These are phyloP conservation scores for Globisporangium uncinulatum DNA, from an alignment of 352 stramenopile species.

Conservation along the genomic window DNA sequence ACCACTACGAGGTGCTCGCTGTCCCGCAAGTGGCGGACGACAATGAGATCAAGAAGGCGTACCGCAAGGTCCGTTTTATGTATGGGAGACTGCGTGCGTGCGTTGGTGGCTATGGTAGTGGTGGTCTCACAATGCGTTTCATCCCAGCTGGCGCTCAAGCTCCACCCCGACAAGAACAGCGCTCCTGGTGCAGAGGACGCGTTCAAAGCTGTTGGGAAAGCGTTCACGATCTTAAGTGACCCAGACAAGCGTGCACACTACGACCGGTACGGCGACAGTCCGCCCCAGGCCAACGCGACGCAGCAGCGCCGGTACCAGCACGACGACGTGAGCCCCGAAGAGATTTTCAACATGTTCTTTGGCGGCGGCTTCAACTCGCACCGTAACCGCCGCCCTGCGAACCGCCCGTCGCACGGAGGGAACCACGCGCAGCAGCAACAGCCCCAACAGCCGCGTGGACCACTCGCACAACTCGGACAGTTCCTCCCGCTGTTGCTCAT, in stretches of 20 bases:
- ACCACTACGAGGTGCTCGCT: slow-evolving; percentile 85
- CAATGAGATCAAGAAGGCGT: slow-evolving; percentile 89
- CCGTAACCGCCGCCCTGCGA: slow-evolving; percentile 21
- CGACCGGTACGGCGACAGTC: slow-evolving; percentile 68
- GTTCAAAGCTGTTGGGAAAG: slow-evolving; percentile 95
- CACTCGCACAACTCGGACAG: slow-evolving; percentile 57
- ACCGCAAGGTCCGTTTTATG: slow-evolving; percentile 65
- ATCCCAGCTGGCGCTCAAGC: slow-evolving; percentile 79
- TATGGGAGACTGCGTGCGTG: neutral
- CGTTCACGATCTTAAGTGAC: slow-evolving; percentile 91
- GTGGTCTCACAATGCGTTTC: slow-evolving; percentile 3
- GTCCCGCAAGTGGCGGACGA: slow-evolving; percentile 70
- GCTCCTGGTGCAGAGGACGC: slow-evolving; percentile 95
- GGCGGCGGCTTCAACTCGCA: slow-evolving; percentile 69
- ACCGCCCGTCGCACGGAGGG: slow-evolving; percentile 8
- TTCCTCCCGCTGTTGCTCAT: slow-evolving; percentile 85
- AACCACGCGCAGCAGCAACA: slow-evolving; percentile 15
- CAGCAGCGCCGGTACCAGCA: slow-evolving; percentile 54
- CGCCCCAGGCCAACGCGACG: slow-evolving; percentile 31
- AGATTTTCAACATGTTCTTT: slow-evolving; percentile 94
- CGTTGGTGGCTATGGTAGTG: neutral
- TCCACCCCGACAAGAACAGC: slow-evolving; percentile 95
- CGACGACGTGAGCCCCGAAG: slow-evolving; percentile 85
- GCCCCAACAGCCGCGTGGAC: slow-evolving; percentile 32
- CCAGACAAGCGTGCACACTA: slow-evolving; percentile 86